Conservation (phyloP, 768 basidiomycete genomes). For the Mycena capillaripes region DNA sequence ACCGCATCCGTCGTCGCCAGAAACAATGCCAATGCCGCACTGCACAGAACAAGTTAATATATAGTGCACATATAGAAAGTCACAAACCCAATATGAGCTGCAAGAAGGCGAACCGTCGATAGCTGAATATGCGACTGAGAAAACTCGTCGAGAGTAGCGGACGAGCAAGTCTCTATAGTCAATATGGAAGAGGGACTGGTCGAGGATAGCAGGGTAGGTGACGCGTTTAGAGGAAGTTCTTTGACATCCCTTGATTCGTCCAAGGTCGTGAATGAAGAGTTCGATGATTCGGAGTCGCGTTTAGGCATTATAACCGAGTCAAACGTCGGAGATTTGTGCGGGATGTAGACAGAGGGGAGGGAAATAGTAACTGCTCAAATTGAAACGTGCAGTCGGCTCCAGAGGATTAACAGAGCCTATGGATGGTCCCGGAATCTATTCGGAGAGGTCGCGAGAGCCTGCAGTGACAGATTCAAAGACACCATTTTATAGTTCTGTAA, state of each 20-base stretch:
- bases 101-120: conserved; percentile 70
- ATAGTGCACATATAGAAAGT: conserved; percentile 12
- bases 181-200: conserved; percentile 42
- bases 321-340: background rate
- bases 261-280: conserved; percentile 23
- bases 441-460: background rate
- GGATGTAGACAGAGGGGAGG: background rate
- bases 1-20: conserved; percentile 91
- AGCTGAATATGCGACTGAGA: conserved; percentile 46
- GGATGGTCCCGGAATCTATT: background rate
- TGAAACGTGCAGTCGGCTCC: background rate
- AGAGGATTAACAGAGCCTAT: background rate
- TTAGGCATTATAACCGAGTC: conserved; percentile 1
- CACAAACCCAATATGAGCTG: conserved; percentile 78
- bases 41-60: conserved; percentile 44
- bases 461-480: conserved; percentile 12
- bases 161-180: conserved; percentile 48
- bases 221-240: conserved; percentile 13
- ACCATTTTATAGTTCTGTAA: conserved; percentile 34
- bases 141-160: conserved; percentile 45
- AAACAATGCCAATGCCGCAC: conserved; percentile 85
- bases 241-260: conserved; percentile 16
- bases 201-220: conserved; percentile 9
- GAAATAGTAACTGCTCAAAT: background rate
- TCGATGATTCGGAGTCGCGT: conserved; percentile 19